These are phyloP conservation scores for Onygena corvina DNA, from an alignment of 2,329 filamentous ascomycete genomes.

Conservation along the genomic window DNA sequence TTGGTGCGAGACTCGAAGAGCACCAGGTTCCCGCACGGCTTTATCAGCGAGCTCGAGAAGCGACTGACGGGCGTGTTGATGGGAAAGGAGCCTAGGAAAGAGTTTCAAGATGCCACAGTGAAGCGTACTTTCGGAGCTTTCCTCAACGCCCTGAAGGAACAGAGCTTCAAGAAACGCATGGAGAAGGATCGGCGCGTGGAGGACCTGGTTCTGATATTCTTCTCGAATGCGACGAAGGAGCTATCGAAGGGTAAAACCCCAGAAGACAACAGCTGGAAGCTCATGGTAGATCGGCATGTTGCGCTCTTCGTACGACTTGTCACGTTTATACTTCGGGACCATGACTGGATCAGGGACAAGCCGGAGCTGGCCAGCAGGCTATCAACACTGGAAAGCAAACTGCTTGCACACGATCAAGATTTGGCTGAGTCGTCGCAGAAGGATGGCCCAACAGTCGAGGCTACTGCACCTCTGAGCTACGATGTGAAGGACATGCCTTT, in stretches of 20 bases:
- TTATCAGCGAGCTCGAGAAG: constrained; percentile 60
- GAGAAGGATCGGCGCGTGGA: constrained; percentile 90
- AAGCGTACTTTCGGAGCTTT: constrained; percentile 93
- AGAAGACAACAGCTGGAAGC: constrained; percentile 80
- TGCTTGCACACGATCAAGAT: constrained; percentile 88
- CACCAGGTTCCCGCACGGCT: constrained; percentile 58
- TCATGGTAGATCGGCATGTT: constrained; percentile 84
- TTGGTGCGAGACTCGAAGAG: constrained; percentile 55
- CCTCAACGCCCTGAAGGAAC: constrained; percentile 83
- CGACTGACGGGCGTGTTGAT: constrained; percentile 68
- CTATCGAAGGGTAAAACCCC: constrained; percentile 63
- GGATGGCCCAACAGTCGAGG: constrained; percentile 59
- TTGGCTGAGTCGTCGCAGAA: constrained; percentile 52
- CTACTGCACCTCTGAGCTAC: constrained; percentile 70
- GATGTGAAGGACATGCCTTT: constrained; percentile 96
- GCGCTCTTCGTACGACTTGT: constrained; percentile 87
- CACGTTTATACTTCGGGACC: constrained; percentile 63
- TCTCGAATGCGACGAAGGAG: constrained; percentile 85
- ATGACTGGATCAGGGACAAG: constrained; percentile 73
- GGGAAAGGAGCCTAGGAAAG: constrained; percentile 70
- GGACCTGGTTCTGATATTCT: constrained; percentile 89
- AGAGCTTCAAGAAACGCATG: constrained; percentile 75
- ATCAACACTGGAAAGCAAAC: constrained; percentile 76
- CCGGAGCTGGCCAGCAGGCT: constrained; percentile 73
- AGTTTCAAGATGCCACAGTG: constrained; percentile 79